Conservation (phyloP, 1,139 yeast genomes). For the Hyphopichia burtonii region DNA sequence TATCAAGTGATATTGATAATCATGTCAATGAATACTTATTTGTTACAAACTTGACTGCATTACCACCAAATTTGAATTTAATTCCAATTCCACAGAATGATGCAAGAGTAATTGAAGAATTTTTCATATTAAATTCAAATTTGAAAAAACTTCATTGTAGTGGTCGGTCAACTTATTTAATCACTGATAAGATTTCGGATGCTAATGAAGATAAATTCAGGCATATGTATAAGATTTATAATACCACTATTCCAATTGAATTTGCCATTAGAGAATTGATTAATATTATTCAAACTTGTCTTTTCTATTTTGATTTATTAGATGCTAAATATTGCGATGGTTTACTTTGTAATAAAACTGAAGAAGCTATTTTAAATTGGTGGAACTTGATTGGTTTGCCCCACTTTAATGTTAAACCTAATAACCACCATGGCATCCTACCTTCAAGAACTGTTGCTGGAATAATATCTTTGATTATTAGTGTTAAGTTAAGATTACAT, state of each 20-base stretch:
- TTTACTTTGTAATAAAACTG: conserved; percentile 72
- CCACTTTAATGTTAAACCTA: conserved; percentile 52
- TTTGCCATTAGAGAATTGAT: conserved; percentile 78
- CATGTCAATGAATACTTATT: conserved; percentile 47
- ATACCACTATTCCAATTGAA: conserved; percentile 47
- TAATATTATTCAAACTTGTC: conserved; percentile 67
- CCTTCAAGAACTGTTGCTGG: conserved; percentile 68
- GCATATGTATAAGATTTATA: conserved; percentile 62
- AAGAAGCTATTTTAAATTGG: conserved; percentile 72
- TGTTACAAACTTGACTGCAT: conserved; percentile 75
- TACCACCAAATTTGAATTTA: conserved; percentile 73
- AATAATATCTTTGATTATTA: conserved; percentile 61
- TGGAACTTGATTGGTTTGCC: conserved; percentile 75
- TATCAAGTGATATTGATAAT: background rate
- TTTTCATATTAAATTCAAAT: conserved; percentile 72
- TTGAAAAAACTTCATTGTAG: conserved; percentile 77
- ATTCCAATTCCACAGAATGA: conserved; percentile 71
- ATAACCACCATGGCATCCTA: conserved; percentile 45
- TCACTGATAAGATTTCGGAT: conserved; percentile 63
- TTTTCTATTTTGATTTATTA: conserved; percentile 74
- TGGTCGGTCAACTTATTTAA: conserved; percentile 75
- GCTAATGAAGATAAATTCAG: conserved; percentile 83
- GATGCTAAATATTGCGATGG: conserved; percentile 80
- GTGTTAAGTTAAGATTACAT: conserved; percentile 62
- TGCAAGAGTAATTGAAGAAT: conserved; percentile 48